Conservation (phyloP, 2,329 filamentous ascomycete species). For the Ophiostoma angusticollis region DNA sequence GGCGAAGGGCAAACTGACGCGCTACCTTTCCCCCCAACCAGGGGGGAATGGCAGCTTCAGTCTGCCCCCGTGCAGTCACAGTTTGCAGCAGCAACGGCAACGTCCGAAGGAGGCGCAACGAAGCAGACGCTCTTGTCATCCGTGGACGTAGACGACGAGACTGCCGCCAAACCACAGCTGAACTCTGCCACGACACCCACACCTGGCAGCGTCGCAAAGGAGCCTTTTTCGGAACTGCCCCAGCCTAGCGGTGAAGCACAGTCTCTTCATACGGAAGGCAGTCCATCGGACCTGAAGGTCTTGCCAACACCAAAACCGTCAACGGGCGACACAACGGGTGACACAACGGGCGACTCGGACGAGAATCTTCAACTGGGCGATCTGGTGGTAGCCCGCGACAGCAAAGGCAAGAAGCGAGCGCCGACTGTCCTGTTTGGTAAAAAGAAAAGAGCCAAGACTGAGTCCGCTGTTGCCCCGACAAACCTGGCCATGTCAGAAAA, state of each 20-base stretch:
- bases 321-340: slow-evolving; percentile 7
- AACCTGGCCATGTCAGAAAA: slow-evolving; percentile 43
- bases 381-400: slow-evolving; percentile 1
- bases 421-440: slow-evolving; percentile 15
- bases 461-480: neutral
- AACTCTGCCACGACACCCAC: no score
- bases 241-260: neutral
- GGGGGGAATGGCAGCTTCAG: no score
- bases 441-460: slow-evolving; percentile 34
- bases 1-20: slow-evolving; percentile 7
- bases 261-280: neutral
- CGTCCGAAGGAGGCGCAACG: no score
- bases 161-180: no score
- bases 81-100: no score
- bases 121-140: no score
- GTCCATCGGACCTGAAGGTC: slow-evolving; percentile 1
- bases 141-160: no score
- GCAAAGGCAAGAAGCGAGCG: slow-evolving; percentile 10
- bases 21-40: no score
- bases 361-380: slow-evolving; percentile 5
- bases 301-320: slow-evolving; percentile 12
- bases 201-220: no score
- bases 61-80: no score
- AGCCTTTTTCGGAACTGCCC: neutral
- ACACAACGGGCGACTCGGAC: slow-evolving; percentile 6